Base-by-base conservation (phyloP, 228 moss, liverwort and hornwort species). In the Sphagnum magellanicum region DNA sequence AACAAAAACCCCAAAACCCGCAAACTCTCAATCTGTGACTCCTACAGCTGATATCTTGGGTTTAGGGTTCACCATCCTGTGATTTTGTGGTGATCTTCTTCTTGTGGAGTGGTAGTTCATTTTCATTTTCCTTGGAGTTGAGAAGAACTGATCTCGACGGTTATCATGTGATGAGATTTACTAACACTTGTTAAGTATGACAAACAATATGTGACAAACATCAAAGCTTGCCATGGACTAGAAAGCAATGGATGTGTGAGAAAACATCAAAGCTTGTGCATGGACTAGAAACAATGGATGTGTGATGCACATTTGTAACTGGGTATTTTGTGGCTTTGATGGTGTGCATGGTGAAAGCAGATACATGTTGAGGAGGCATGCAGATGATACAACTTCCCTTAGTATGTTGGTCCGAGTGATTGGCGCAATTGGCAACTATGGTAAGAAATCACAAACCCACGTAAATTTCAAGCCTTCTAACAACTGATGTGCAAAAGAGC, bases 381-480 rank as follows among this genome's bases (percentile, higher is more conserved):
- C 87, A 62, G 91, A 91, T 71, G 91, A 91, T 69, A 91, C 89
- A 62, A 89, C 83, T 51, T 64, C 89, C 61, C 76, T 91, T 68
- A 87, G 83, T 67, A 72, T 87, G 74, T 78, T 91, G 46, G 89
- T 84, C 65, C 70, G 79, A 58, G 77, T 89, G 68, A 77, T 91
- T 68, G 79, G 83, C 64, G 73, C 78, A 6, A 76, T 81, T 65
- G 89, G 81, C 71, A 87, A 89, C 65, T 83, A 81, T 64, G 91
- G 88, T 91, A 70, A 86, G 78, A 15, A 12, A 68, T 73, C 59
- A 8, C 58, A 59, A 15, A 50, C 16, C 67, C 50, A 6, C 68
- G 10, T 50, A 50, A 58, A 58, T 58, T 58, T 58, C 1, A 4
- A 58, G 14, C 14, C 58, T 58, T 10, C 58, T 58, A 50, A 52